Evolutionary conservation across 768 basidiomycete genomes (phyloP).

Genomic region (Mycena capillaripes): DNA sequence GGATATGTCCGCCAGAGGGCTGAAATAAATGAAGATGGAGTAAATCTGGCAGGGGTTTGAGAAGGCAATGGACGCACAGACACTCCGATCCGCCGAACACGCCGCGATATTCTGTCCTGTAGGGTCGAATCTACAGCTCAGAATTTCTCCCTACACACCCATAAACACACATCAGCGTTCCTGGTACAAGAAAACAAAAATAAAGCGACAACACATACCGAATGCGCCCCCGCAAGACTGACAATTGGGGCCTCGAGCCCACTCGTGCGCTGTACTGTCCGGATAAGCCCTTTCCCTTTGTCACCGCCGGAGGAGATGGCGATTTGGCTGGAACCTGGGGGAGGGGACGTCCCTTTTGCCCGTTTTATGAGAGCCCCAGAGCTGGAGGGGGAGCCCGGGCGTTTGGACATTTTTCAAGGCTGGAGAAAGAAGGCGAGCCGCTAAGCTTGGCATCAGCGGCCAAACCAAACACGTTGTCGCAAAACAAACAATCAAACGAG

Average conservation of each 20-base stretch:
- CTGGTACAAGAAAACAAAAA: not conserved
- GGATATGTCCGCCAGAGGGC: slow-evolving; percentile 93
- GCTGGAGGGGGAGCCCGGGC: slow-evolving; percentile 68
- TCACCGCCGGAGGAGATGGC: slow-evolving; percentile 83
- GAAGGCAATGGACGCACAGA: slow-evolving; percentile 73
- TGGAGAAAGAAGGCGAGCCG: not conserved
- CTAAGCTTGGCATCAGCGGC: no score
- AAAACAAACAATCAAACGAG: no score
- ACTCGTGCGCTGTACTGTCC: slow-evolving; percentile 93
- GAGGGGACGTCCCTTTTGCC: slow-evolving; percentile 64
- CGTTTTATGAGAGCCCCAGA: slow-evolving; percentile 75
- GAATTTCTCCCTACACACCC: slow-evolving; percentile 77
- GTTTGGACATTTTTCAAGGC: slow-evolving; percentile 74
- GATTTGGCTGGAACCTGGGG: slow-evolving; percentile 67
- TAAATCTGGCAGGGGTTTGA: not conserved
- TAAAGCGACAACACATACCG: slow-evolving; percentile 61
- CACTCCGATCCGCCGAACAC: slow-evolving; percentile 89
- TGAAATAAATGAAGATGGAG: slow-evolving; percentile 42
- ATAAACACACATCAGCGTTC: not conserved
- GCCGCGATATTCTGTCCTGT: slow-evolving; percentile 95
- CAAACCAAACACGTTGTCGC: no score
- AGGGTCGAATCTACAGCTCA: slow-evolving; percentile 94
- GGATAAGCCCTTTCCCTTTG: slow-evolving; percentile 84
- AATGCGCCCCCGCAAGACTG: slow-evolving; percentile 88
- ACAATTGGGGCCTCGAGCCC: slow-evolving; percentile 95